These are phyloP conservation scores for Sclerotinia trifoliorum DNA, from an alignment of 2,329 filamentous ascomycete species.

Conservation along the genomic window DNA sequence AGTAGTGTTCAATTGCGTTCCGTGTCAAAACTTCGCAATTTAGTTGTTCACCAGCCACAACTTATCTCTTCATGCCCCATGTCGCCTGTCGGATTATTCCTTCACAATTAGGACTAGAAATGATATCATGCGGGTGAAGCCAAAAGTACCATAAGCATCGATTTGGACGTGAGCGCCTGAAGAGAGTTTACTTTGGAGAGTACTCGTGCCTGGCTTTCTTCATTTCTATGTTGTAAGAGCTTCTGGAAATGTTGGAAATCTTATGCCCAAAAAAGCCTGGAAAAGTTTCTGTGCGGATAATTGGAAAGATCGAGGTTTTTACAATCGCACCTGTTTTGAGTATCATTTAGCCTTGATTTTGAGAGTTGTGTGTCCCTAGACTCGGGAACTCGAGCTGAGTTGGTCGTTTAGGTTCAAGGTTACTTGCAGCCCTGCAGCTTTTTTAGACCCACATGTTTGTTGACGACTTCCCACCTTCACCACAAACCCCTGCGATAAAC, in stretches of 20 bases:
- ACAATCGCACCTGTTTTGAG: background rate
- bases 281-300: background rate
- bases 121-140: conserved; percentile 18
- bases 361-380: background rate
- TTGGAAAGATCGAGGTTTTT: background rate
- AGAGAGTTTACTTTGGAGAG: too few species aligned
- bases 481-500: background rate
- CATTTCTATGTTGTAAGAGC: background rate
- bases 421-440: conserved; percentile 9
- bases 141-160: background rate
- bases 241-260: background rate
- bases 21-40: background rate
- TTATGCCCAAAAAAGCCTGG: background rate
- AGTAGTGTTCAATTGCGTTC: conserved; percentile 7
- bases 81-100: background rate
- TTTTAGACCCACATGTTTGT: background rate
- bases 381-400: background rate
- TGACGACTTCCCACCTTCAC: background rate
- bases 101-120: background rate
- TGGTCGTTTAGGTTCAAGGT: conserved; percentile 2
- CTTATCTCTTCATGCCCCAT: conserved; percentile 12
- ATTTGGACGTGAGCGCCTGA: background rate
- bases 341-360: conserved; percentile 12
- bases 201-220: conserved; percentile 3
- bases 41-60: conserved; percentile 15